A percentile compares a stretch with the other conserved stretches of the same genome.
phyloP scores from a whole-genome alignment of 208 protist species.

The Balamuthia mandrillaris region DNA sequence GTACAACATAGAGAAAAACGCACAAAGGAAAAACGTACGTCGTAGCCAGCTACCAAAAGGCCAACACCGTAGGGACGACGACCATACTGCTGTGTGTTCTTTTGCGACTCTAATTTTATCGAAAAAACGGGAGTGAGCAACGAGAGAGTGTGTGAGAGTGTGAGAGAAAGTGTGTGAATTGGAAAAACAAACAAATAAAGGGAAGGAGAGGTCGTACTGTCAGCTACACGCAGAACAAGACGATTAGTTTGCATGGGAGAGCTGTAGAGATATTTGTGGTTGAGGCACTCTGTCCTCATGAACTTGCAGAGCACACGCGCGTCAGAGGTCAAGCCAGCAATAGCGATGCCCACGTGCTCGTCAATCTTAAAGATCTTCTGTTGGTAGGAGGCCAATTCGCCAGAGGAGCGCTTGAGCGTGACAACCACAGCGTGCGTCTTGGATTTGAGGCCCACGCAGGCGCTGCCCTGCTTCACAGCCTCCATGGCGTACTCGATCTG shows the following conservation, averaged over 20 bases:
- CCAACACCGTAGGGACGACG: conserved; percentile 98
- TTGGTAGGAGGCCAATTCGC: conserved; percentile 94
- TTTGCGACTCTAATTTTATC: conserved; percentile 88
- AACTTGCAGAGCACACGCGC: conserved; percentile 85
- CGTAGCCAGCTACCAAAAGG: conserved; percentile 92
- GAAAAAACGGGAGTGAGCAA: background rate
- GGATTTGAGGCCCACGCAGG: conserved; percentile 92
- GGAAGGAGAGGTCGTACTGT: conserved; percentile 58
- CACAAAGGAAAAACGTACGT: conserved; percentile 59
- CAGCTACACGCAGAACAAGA: conserved; percentile 68
- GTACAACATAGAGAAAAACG: background rate
- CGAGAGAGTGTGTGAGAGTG: background rate
- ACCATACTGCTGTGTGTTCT: conserved; percentile 91
- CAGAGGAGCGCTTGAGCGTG: conserved; percentile 82
- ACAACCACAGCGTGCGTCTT: conserved; percentile 89
- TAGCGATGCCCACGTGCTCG: conserved; percentile 96
- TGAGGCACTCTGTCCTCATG: conserved; percentile 94
- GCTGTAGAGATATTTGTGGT: conserved; percentile 87
- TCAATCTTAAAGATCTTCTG: conserved; percentile 97
- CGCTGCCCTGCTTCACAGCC: conserved; percentile 98
- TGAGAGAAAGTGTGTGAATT: background rate
- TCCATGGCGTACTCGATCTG: conserved; percentile 99
- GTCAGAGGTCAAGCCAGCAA: conserved; percentile 96
- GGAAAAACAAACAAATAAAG: background rate
- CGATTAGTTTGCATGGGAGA: conserved; percentile 62